These are phyloP conservation scores for Colletotrichum aenigma DNA, from an alignment of 2,329 filamentous ascomycete genomes.

Conservation along the genomic window DNA sequence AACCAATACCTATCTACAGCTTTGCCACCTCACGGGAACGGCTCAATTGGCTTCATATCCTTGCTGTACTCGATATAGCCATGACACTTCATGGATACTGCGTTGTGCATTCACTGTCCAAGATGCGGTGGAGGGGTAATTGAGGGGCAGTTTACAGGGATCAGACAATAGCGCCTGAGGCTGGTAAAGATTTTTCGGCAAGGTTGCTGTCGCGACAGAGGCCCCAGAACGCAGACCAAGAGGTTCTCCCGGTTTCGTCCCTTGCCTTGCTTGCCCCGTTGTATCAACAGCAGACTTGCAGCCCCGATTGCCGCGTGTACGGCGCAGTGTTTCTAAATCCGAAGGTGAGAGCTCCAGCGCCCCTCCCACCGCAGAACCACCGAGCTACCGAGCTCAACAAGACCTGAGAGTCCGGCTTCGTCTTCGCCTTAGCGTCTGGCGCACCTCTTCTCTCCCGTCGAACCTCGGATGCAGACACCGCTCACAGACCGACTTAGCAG, in stretches of 20 bases:
- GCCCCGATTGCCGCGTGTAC: constrained; percentile 5
- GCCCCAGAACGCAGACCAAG: not conserved
- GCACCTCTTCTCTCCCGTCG: not conserved
- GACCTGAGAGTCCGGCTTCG: not conserved
- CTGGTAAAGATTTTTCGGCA: constrained; percentile 11
- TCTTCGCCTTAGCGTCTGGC: not conserved
- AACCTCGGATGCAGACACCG: constrained; percentile 14
- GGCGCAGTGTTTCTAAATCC: not conserved
- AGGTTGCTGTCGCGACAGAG: constrained; percentile 13
- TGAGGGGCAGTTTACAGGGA: constrained; percentile 18
- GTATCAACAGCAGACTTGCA: not conserved
- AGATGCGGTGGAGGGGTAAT: constrained; percentile 13
- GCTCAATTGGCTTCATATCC: not conserved
- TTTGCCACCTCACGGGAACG: not conserved
- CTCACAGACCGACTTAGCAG: not conserved
- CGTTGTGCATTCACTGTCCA: not conserved
- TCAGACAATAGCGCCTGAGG: constrained; percentile 11
- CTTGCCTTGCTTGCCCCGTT: not conserved
- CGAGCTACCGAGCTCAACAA: not conserved
- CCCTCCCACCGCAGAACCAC: not conserved
- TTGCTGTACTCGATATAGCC: not conserved
- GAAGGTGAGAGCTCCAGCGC: not conserved
- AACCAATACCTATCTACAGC: not conserved
- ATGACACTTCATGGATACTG: not conserved
- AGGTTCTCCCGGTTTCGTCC: constrained; percentile 20